Conservation (phyloP, 1,139 yeast species). For the Sugiyamaella novakii region DNA sequence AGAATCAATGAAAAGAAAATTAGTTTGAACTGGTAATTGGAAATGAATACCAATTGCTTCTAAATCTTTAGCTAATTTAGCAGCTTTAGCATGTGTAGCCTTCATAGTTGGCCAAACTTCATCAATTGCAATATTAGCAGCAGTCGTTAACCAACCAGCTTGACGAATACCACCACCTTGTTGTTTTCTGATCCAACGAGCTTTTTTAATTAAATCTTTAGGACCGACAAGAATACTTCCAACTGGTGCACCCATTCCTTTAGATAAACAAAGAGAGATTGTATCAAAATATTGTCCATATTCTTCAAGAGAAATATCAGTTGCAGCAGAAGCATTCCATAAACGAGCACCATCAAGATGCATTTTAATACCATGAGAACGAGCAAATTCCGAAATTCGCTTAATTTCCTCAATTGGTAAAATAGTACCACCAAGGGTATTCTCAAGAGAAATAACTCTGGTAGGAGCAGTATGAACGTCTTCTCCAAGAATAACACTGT, state of each 20-base stretch:
- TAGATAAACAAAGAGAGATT: slow-evolving; percentile 84
- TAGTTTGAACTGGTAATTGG: slow-evolving; percentile 80
- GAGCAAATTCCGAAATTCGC: slow-evolving; percentile 72
- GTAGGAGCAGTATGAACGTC: slow-evolving; percentile 93
- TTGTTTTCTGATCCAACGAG: slow-evolving; percentile 88
- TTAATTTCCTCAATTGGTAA: slow-evolving; percentile 80
- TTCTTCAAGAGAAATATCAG: slow-evolving; percentile 68
- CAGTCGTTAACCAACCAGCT: slow-evolving; percentile 76
- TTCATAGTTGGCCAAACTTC: slow-evolving; percentile 66
- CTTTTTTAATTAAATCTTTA: slow-evolving; percentile 60
- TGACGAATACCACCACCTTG: slow-evolving; percentile 96
- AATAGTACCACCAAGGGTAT: slow-evolving; percentile 81
- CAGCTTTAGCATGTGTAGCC: slow-evolving; percentile 68
- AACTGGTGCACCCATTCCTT: slow-evolving; percentile 92
- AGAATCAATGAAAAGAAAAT: slow-evolving; percentile 78
- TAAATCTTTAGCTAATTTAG: slow-evolving; percentile 56
- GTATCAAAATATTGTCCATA: slow-evolving; percentile 83
- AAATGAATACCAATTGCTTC: slow-evolving; percentile 54
- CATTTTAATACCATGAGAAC: slow-evolving; percentile 60
- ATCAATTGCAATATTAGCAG: slow-evolving; percentile 79
- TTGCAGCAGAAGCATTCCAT: slow-evolving; percentile 83
- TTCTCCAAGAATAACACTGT: slow-evolving; percentile 67
- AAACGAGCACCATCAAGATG: slow-evolving; percentile 97
- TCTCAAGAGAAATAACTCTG: slow-evolving; percentile 78
- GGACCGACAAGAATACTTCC: slow-evolving; percentile 87